These are phyloP conservation scores for Hysterium pulicare DNA, from an alignment of 2,329 filamentous ascomycete species.

Conservation along the genomic window DNA sequence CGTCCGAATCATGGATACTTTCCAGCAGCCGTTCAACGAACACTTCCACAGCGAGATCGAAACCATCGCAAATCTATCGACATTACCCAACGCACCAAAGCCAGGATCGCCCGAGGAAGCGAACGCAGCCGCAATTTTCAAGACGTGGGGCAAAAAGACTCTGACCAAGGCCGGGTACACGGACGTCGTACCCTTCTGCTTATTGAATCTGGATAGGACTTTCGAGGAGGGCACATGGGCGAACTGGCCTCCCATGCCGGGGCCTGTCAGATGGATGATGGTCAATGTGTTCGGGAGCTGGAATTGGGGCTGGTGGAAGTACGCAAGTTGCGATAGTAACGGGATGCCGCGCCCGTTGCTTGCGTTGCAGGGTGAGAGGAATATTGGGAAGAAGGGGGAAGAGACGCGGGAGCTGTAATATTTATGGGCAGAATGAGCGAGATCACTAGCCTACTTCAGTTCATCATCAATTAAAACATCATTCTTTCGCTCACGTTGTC, in stretches of 20 bases:
- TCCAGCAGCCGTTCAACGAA: conserved; percentile 23
- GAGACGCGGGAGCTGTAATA: too few relatives aligned
- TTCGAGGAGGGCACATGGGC: conserved; percentile 59
- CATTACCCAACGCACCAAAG: conserved; percentile 38
- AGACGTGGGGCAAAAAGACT: conserved; percentile 61
- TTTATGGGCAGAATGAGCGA: too few relatives aligned
- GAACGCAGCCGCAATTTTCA: conserved; percentile 52
- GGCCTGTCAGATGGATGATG: conserved; percentile 57
- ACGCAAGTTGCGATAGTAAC: conserved; percentile 57
- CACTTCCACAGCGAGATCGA: conserved; percentile 36
- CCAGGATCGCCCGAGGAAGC: conserved; percentile 24
- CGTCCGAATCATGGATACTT: conserved; percentile 22
- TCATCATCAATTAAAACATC: too few relatives aligned
- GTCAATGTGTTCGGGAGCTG: conserved; percentile 57
- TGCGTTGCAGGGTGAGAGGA: conserved; percentile 28
- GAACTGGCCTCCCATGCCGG: conserved; percentile 64
- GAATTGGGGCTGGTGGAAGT: conserved; percentile 61
- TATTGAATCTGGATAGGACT: conserved; percentile 60
- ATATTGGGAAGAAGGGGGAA: neutral
- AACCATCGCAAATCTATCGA: conserved; percentile 37
- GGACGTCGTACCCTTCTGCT: conserved; percentile 63
- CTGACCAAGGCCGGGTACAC: conserved; percentile 59
- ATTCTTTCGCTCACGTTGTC: too few relatives aligned
- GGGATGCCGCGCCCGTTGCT: conserved; percentile 55
- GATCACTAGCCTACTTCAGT: too few relatives aligned